Base-by-base conservation (phyloP, 495 filamentous ascomycete species). In the Penicillium paradoxum region DNA sequence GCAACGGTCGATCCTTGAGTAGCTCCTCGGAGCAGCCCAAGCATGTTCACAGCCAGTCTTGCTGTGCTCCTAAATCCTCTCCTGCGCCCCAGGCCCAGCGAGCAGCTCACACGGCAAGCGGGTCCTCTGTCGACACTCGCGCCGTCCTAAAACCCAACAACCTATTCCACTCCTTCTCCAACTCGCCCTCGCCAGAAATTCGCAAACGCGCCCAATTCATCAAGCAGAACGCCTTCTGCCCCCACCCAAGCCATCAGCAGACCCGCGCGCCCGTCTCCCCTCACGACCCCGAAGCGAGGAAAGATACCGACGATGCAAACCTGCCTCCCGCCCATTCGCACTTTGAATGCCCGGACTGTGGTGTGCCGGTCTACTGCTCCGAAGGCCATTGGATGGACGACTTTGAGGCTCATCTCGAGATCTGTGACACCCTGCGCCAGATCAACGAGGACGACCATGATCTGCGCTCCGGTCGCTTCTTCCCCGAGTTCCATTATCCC, bases 391-490 rank as follows among this genome's bases (percentile, higher is more conserved):
- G 90, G 87, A 88, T 85, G 51, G 89, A 92, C 53, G 91, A 97
- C 67, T 99, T 93, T 62, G 92, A 95, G 68, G 76, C 82, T 2
- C 93, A 99, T 65, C 69, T 97, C 17, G 81, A 95, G 65, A 85
- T 97, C 27, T 99, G 93, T 68, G 95, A 99, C 60, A 87, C 84
- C 0, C 74, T 99, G 19, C 77, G 85, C 44, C 82, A 97, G 71
- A 89, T 92, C 68, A 99, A 99, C 60, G 93, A 99, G 72, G 93
- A 99, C 62, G 95, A 97, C 63, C 93, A 99, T 66, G 93, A 99
- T 65, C 73, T 99, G 51, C 81, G 86, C 19, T 91, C 87, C 25
- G 92, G 92, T 15, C 83, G 93, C 11, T 87, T 88, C 70, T 97
- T 97, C 70, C 87, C 87, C 22, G 95, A 99, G 67, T 97, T 97